Evolutionary conservation across 2,329 filamentous ascomycete genomes (phyloP).

Genomic region (Calonectria naviculata): DNA sequence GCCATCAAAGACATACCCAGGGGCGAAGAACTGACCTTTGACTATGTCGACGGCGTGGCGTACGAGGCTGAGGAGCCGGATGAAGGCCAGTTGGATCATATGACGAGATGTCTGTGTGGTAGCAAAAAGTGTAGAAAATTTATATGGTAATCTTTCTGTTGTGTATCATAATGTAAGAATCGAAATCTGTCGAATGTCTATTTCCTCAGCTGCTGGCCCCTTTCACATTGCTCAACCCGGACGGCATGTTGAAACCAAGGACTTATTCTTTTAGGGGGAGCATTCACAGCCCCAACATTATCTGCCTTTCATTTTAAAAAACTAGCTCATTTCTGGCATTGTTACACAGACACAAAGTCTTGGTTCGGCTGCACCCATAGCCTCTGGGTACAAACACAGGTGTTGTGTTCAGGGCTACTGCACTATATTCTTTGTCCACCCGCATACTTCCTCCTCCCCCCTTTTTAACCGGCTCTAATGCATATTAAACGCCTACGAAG

Average conservation of each 20-base stretch:
- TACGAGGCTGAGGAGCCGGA: conserved; percentile 55
- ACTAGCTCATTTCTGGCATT: too few relatives aligned
- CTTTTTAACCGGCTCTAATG: background rate
- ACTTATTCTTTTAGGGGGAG: too few relatives aligned
- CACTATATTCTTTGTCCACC: background rate
- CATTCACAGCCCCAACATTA: too few relatives aligned
- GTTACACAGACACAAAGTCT: too few relatives aligned
- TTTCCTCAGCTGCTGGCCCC: too few relatives aligned
- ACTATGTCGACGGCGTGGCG: conserved; percentile 77
- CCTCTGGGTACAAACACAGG: too few relatives aligned
- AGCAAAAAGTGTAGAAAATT: conserved; percentile 75
- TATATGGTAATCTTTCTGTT: conserved; percentile 64
- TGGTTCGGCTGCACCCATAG: background rate
- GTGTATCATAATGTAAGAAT: background rate
- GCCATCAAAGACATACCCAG: conserved; percentile 73
- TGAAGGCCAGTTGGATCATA: conserved; percentile 56
- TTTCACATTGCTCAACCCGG: too few relatives aligned
- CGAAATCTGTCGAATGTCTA: background rate
- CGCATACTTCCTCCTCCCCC: background rate
- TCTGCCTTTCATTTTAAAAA: too few relatives aligned
- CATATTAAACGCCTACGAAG: background rate
- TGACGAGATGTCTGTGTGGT: conserved; percentile 72
- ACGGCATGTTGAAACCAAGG: too few relatives aligned
- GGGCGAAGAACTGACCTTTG: conserved; percentile 80
- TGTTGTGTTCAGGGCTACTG: background rate